Base-by-base conservation (phyloP, 2,329 filamentous ascomycete species). In the Xylogone sp. region DNA sequence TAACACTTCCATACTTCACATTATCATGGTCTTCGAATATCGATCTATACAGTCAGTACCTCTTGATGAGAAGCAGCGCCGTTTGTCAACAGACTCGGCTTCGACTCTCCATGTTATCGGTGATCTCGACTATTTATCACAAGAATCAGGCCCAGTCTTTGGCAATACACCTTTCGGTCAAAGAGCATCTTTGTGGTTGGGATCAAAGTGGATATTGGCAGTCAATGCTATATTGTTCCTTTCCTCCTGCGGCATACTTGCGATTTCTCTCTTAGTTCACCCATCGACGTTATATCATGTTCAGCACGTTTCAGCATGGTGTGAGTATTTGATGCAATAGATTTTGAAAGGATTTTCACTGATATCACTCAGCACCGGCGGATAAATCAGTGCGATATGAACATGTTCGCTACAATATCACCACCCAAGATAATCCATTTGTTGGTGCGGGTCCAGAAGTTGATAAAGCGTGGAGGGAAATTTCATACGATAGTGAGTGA, bases 371-470 rank as follows among this genome's bases (percentile, higher is more conserved):
- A 80, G 76, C 75, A 34, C 75, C 77, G 5, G 75, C 75, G 42
- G 70, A 71, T 2, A 65, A 69, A 21, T 70, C 72, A 0, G 72
- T 80, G 6, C 66, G 72, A 54, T 81, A 81, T 59, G 68, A 79
- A 56, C 74, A 68, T 3, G 66, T 75, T 8, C 73, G 75, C 43
- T 81, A 75, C 58, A 76, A 79, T 13, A 71, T 74, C 0, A 65
- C 73, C n/a, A 68, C 72, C 44, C 69, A 74, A 39, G 59, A 59
- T 45, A 58, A 53, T 16, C 71, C 72, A 2, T 84, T 77, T 58
- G 75, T 83, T 39, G 81, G 81, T 8, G 76, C 72, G 39, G 78
- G 80, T 0, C 71, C 75, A 2, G 74, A 79, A 12, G 81, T 83
- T 2, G 81, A 84, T 51, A 70, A 72, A 48, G 77, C 76, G 5